Conservation (phyloP, 139 green algal species). For the Chlorella sp. region DNA sequence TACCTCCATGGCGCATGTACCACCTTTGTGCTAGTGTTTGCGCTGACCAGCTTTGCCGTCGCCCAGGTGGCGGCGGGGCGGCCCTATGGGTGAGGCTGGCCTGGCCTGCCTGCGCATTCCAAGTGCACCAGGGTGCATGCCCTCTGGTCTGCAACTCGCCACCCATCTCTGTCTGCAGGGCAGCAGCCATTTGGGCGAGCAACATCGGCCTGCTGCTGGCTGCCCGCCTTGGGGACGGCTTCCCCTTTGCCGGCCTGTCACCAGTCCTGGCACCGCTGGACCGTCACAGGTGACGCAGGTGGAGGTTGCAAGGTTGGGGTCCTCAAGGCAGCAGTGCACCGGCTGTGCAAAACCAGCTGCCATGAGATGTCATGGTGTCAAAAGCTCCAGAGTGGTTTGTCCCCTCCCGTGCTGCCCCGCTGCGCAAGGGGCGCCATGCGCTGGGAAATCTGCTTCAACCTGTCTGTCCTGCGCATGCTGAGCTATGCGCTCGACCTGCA, state of each 20-base stretch:
- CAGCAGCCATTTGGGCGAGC: constrained; percentile 60
- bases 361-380: too few relatives aligned
- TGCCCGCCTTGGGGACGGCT: constrained; percentile 53
- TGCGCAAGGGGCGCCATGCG: constrained; percentile 71
- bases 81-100: constrained; percentile 20
- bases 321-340: background rate
- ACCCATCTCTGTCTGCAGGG: constrained; percentile 23
- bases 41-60: constrained; percentile 38
- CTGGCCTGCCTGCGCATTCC: background rate
- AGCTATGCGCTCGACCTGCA: constrained; percentile 84
- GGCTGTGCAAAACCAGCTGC: too few relatives aligned
- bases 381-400: too few relatives aligned
- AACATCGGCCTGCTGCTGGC: constrained; percentile 58
- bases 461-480: constrained; percentile 84
- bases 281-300: constrained; percentile 23
- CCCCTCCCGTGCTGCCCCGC: too few relatives aligned
- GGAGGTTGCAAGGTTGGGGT: too few relatives aligned
- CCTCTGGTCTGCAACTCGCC: background rate
- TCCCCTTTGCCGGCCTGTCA: constrained; percentile 35
- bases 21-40: constrained; percentile 47
- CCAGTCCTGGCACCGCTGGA: constrained; percentile 57
- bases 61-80: constrained; percentile 7
- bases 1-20: constrained; percentile 61
- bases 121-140: background rate
- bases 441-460: constrained; percentile 94